Evolutionary conservation across 192 early-diverging fungal species (phyloP), one percentile per base, ranked within the genome.

Genomic region (Coemansia sp.): DNA sequence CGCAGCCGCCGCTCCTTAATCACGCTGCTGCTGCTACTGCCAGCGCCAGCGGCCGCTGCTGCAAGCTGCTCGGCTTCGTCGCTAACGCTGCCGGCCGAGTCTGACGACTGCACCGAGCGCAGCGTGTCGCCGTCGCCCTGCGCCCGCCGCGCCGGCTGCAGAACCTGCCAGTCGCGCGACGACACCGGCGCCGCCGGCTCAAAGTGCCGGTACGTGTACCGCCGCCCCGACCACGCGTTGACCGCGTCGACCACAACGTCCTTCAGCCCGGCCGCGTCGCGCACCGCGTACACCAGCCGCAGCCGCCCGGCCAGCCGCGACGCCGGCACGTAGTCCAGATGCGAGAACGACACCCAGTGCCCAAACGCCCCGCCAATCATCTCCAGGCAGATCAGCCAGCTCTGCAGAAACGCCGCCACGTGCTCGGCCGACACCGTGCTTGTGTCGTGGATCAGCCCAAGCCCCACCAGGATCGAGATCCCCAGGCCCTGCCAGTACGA

Each of bases 401-500:
- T 93, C 64, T 97, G 95, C 49, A 93, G 71, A 19, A 89, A 90
- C 1, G 87, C 81, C 24, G 95, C 86, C 21, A 91, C 81, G 61
- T 89, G 83, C 61, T 88, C 84, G 18, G 82, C 81, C 14, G 71
- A 64, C 30, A 67, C 37, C 9, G 62, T 61, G 64, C 82, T 81
- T 78, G 88, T 84, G 59, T 86, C 84, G 46, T 77, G 80, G 57
- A 98, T 90, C 22, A 89, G 54, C 7, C 91, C 91, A 1, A 83
- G 66, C 15, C 84, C 82, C 1, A 92, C 88, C 38, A 98, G 58
- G 17, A 98, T 80, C 15, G 95, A 86, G 40, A 98, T 83, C 9
- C 84, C 80, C 39, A 98, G 61, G 34, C 91, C 84, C 74, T 95
- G 93, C 91, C 93, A 98, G 69, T 91, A 98, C 1, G 93, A 91